A percentile compares a stretch with the other conserved stretches of the same genome.
Conservation (phyloP, 1,139 yeast species). For the Hansenula sp. region DNA sequence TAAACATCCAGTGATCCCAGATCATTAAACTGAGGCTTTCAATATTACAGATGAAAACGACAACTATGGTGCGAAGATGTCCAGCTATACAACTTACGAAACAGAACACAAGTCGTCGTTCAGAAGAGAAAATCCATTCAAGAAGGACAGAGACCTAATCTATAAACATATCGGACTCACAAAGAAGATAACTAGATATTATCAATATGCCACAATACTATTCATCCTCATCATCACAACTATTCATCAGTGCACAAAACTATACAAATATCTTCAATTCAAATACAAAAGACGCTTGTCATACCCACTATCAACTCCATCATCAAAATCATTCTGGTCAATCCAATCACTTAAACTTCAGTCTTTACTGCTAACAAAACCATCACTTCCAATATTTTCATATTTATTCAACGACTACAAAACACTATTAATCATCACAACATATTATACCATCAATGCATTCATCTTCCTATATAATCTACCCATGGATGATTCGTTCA, state of each 20-base stretch:
- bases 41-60: too few species aligned
- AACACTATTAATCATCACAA: constrained; percentile 8
- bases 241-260: background rate
- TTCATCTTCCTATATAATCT: constrained; percentile 11
- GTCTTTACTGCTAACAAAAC: constrained; percentile 4
- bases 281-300: background rate
- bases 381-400: constrained; percentile 6
- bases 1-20: too few species aligned
- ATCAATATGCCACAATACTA: constrained; percentile 9
- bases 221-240: background rate
- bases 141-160: constrained; percentile 12
- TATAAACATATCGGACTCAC: constrained; percentile 19
- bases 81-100: background rate
- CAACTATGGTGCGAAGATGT: too few species aligned
- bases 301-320: background rate
- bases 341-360: background rate
- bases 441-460: constrained; percentile 12
- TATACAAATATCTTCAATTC: background rate
- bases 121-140: constrained; percentile 18
- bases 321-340: background rate
- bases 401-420: constrained; percentile 13
- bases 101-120: constrained; percentile 7
- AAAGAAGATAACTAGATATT: constrained; percentile 15
- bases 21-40: too few species aligned
- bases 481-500: constrained; percentile 20